Base-by-base conservation (phyloP, 257 asterid genomes). In the Przewalskia tangutica region DNA sequence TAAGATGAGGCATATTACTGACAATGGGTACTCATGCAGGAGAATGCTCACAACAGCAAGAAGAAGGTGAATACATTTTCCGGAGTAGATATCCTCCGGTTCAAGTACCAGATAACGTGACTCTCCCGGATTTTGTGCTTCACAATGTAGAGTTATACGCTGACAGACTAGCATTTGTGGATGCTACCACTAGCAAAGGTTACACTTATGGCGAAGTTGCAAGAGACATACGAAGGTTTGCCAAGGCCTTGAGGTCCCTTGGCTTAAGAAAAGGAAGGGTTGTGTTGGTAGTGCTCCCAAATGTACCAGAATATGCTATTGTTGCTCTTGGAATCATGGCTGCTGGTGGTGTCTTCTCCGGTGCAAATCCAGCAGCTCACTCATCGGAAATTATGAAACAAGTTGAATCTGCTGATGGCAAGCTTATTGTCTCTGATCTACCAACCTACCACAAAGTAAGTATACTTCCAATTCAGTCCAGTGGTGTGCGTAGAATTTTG, bases 241-340 rank as follows among this genome's bases (percentile, higher is more conserved):
- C 98, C 82, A 95, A 91, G 88, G 97, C 98, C 63, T 81, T 95
- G 84, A 89, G 96, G 80, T 94, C 98, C 4, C 91, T 95, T 8
- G 98, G 98, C 44, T 84, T 91, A 78, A 90, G 98, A 86, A 94
- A 88, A 77, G 99, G 99, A 66, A 83, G 87, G 1, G 95, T 90
- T 5, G 98, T 90, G 84, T 91, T 94, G 83, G 99, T 95, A 2
- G 89, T 88, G 42, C 93, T 95, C 77, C 97, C 98, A 7, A 95
- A 95, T 13, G 90, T 94, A 66, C 89, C 91, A 0, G 98, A 92
- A 77, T 95, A 95, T 54, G 96, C 92, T 16, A 89, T 86, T 38
- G 85, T 95, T 70, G 97, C 99, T 36, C 95, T 95, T 0, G 99
- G 99, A 18, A 92, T 95, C 83, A 95, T 95, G 99, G 93, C 95